phyloP scores from a whole-genome alignment of 805 yeast genomes.

The Suhomyces canberraensis region DNA sequence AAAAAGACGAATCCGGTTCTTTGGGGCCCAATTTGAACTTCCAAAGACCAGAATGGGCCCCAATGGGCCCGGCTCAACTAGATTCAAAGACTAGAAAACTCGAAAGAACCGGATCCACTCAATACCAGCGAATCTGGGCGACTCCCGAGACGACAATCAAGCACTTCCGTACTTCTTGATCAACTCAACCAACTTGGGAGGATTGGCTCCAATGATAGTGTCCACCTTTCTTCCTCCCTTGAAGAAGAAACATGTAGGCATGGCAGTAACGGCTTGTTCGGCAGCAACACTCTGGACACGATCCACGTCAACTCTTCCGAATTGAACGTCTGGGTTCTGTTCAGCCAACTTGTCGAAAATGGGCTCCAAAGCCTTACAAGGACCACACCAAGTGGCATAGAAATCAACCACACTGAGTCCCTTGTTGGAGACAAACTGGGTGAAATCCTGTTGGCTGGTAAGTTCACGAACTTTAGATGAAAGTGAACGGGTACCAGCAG shows the following conservation, averaged over 20 bases:
- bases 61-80: too few relatives aligned
- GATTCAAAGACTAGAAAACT: too few relatives aligned
- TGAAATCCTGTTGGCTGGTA: constrained; percentile 24
- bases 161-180: constrained; percentile 29
- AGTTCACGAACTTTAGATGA: constrained; percentile 32
- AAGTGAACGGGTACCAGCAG: neutral
- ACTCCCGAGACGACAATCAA: too few relatives aligned
- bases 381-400: constrained; percentile 76
- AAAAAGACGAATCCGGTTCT: too few relatives aligned
- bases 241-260: constrained; percentile 71
- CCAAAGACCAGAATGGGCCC: too few relatives aligned
- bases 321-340: constrained; percentile 47
- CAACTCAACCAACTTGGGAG: constrained; percentile 29
- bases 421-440: constrained; percentile 12
- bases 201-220: constrained; percentile 65
- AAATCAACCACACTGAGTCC: constrained; percentile 57
- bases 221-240: constrained; percentile 57
- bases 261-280: constrained; percentile 62
- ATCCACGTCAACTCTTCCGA: constrained; percentile 73
- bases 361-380: constrained; percentile 73
- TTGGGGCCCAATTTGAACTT: too few relatives aligned
- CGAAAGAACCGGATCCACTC: too few relatives aligned
- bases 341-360: constrained; percentile 44
- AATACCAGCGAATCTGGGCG: too few relatives aligned
- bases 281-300: constrained; percentile 55